Conservation (phyloP, 2,329 filamentous ascomycete species). For the Trichoderma sp. region DNA sequence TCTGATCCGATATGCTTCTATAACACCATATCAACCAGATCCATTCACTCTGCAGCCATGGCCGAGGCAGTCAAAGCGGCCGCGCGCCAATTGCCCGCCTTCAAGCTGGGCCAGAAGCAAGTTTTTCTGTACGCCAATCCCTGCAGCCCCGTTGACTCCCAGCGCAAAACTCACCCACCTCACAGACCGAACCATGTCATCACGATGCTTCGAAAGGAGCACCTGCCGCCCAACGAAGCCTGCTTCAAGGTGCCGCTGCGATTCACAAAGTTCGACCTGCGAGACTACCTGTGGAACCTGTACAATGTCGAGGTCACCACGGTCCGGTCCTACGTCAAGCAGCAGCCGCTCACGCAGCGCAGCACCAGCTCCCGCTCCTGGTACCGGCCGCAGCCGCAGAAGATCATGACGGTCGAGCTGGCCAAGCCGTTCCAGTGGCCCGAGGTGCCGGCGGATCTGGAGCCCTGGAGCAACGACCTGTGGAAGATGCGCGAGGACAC, state of each 20-base stretch:
- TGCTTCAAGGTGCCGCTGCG: conserved; percentile 86
- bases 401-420: conserved; percentile 95
- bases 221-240: conserved; percentile 74
- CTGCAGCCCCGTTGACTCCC: background rate
- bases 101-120: conserved; percentile 51
- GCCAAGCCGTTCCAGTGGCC: conserved; percentile 87
- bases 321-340: conserved; percentile 76
- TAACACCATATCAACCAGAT: background rate
- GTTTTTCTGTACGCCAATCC: conserved; percentile 49
- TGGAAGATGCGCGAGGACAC: conserved; percentile 52
- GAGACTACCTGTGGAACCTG: conserved; percentile 86
- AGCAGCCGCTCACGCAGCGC: conserved; percentile 54
- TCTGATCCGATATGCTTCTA: background rate
- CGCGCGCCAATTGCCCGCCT: conserved; percentile 40
- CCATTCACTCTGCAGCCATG: conserved; percentile 31
- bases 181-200: conserved; percentile 76
- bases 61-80: conserved; percentile 38
- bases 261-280: conserved; percentile 94
- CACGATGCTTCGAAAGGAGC: conserved; percentile 69
- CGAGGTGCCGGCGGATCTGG: conserved; percentile 58
- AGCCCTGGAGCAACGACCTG: conserved; percentile 62
- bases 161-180: background rate
- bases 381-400: conserved; percentile 69
- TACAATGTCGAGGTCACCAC: conserved; percentile 72
- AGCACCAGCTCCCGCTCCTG: conserved; percentile 50